Base-by-base conservation (phyloP, 2,329 filamentous ascomycete genomes). In the Rugonectria rugulosa region DNA sequence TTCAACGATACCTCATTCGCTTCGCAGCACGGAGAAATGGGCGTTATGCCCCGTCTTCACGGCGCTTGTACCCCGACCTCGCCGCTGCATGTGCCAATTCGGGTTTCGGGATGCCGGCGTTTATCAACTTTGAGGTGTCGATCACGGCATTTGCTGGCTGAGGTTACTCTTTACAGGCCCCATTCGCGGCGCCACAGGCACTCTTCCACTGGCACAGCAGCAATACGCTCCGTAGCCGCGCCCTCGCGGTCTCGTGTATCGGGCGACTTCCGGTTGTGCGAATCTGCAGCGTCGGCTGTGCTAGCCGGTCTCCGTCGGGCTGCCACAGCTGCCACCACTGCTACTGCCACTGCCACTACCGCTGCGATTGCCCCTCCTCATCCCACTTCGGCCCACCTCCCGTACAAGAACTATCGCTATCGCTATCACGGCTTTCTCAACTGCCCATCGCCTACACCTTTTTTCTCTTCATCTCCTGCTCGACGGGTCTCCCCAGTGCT, bases 251-350 rank as follows among this genome's bases (percentile, higher is more conserved):
- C 32, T 34, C 23, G 53, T 49, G 51, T 50, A 56, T 66, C 65
- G 54, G 42, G 31, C 24, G 50, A 17, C 44, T 57, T 54, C 53
- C 45, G 53, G 41, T 53, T 57, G 65, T 65, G 61, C 58, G 63
- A 61, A 56, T 55, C 65, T 66, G 34, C 61, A 53, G 48, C 62
- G 56, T 59, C 63, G 45, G 55, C 53, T 44, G 65, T 57, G 53
- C 43, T 53, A 55, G 52, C 56, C 60, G 63, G 55, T 48, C 54
- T 55, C 62, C 34, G 54, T 63, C 57, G 51, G 50, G 41, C 50
- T 63, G 63, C 65, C 63, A 7, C 26, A 7, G 12, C 26, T 7
- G 12, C 26, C 12, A 7, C 26, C 26, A 29, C 26, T 29, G 12
- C 26, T 29, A 7, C 26, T 29, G 10, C 29, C 12, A 14, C 29